These are phyloP conservation scores for Monascus purpureus DNA, from an alignment of 495 filamentous ascomycete species.

Conservation along the genomic window DNA sequence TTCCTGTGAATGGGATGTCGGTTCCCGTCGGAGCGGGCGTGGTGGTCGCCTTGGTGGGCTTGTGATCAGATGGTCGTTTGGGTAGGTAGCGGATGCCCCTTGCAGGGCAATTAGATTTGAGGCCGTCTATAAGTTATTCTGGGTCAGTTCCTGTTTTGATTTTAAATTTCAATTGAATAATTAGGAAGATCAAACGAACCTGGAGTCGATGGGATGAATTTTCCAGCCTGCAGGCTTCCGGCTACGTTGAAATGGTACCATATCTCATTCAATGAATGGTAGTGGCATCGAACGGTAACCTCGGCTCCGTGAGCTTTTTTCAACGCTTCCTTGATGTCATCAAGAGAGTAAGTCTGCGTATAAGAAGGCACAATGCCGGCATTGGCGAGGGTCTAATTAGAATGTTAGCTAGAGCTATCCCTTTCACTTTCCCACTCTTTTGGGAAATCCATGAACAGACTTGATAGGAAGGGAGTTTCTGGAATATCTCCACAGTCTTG, in stretches of 20 bases:
- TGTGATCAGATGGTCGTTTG: slow-evolving; percentile 28
- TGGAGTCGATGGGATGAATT: slow-evolving; percentile 52
- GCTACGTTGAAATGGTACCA: slow-evolving; percentile 79
- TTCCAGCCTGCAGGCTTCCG: slow-evolving; percentile 60
- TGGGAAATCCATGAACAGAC: too few relatives aligned
- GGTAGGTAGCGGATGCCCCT: slow-evolving; percentile 52
- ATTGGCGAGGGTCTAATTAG: slow-evolving; percentile 24
- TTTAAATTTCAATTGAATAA: too few relatives aligned
- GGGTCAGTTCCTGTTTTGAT: background rate
- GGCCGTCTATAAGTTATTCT: slow-evolving; percentile 32
- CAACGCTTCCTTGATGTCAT: slow-evolving; percentile 51
- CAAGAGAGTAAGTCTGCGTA: slow-evolving; percentile 40
- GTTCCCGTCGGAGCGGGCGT: slow-evolving; percentile 24
- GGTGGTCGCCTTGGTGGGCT: slow-evolving; percentile 25
- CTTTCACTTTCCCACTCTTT: too few relatives aligned
- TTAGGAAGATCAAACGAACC: slow-evolving; percentile 19
- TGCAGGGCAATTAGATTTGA: slow-evolving; percentile 46
- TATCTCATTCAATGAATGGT: slow-evolving; percentile 52
- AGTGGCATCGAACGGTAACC: slow-evolving; percentile 55
- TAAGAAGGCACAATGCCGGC: slow-evolving; percentile 35
- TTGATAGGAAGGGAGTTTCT: slow-evolving; percentile 29
- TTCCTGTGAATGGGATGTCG: slow-evolving; percentile 36
- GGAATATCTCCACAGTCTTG: slow-evolving; percentile 39
- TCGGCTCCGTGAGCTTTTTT: slow-evolving; percentile 44
- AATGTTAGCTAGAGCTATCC: too few relatives aligned